Base-by-base conservation (phyloP, 139 green algal genomes). In the Volvox africanus region DNA sequence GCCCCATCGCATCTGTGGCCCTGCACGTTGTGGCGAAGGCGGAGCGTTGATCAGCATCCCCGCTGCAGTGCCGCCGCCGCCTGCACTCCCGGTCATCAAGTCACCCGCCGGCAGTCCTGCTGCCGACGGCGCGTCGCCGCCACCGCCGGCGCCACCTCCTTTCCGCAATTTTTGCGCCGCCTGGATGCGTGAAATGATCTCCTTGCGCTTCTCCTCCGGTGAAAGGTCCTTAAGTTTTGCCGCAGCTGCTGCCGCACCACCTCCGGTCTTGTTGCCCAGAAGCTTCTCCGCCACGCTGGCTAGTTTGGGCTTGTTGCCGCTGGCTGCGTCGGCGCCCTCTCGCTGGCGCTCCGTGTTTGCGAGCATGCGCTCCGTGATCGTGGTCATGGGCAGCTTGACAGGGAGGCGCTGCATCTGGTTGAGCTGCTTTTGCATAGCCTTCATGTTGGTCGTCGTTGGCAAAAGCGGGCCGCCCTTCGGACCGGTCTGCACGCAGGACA, bases 301-400 rank as follows among this genome's bases (percentile, higher is more conserved):
- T 44, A 90, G 86, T 44, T 35, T 90, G 50, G 86, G 71, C 86
- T 84, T 69, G 62, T 55, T 55, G 44, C 44, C 44, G 5, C 5
- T 9, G 5, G 24, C 2, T 14, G 20, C 32, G 13, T 83, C 86
- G 24, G 17, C 85, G 19, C 21, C 73, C 19, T 76, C 86, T 2
- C 30, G 21, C 20, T 62, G 30, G 26, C 61, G 61, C 86, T 90
- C 86, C 73, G 86, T 90, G 73, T 37, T 76, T n/a, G 86, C 86
- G 0, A 91, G 14, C 87, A 91, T 91, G 76, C 76, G 76, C 87
- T 91, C 87, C 0, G 87, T 91, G 33, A 91, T 91, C n/a, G 75
- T 85, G 76, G 87, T 91, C 87, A 91, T 91, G 87, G 87, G 87
- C 87, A 91, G 87, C 87, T 91, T 91, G 32, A 50, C 21, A 3